A percentile compares a stretch with the other conserved stretches of the same genome.
Conservation (phyloP, 2,329 filamentous ascomycete genomes). For the Phaeomoniella chlamydospora region DNA sequence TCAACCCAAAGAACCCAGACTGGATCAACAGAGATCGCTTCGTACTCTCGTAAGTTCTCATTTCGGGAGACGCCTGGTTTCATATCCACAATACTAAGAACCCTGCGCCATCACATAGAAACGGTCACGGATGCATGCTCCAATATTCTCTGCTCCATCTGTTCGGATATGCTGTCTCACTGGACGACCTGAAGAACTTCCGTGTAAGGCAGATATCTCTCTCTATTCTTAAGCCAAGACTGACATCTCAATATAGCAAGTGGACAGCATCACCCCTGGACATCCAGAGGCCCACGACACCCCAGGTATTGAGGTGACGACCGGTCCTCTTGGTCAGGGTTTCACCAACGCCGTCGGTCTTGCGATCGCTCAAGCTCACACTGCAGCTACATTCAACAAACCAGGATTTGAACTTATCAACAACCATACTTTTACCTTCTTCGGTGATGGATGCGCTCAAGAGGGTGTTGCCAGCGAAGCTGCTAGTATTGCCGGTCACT, state of each 20-base stretch:
- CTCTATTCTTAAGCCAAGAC: slow-evolving; percentile 21
- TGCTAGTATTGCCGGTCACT: slow-evolving; percentile 80
- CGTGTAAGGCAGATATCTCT: too few species aligned
- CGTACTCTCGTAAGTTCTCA: slow-evolving; percentile 77
- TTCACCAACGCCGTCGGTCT: slow-evolving; percentile 96
- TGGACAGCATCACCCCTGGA: slow-evolving; percentile 76
- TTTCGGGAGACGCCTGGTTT: neutral
- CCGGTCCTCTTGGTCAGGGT: slow-evolving; percentile 93
- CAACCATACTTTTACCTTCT: slow-evolving; percentile 95
- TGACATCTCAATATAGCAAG: slow-evolving; percentile 32
- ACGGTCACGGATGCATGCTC: slow-evolving; percentile 98
- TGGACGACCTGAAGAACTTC: slow-evolving; percentile 94
- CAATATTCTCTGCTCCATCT: slow-evolving; percentile 97
- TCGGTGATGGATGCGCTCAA: slow-evolving; percentile 97
- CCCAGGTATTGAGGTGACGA: slow-evolving; percentile 93
- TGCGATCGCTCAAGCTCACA: slow-evolving; percentile 90
- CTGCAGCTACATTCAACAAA: slow-evolving; percentile 89
- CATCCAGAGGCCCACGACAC: slow-evolving; percentile 96
- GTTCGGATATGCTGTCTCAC: slow-evolving; percentile 72
- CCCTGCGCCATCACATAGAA: slow-evolving; percentile 47
- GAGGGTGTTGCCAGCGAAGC: slow-evolving; percentile 94
- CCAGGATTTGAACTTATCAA: slow-evolving; percentile 78
- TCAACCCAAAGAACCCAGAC: slow-evolving; percentile 97
- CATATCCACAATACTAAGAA: slow-evolving; percentile 1
- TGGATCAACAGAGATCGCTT: slow-evolving; percentile 98